Base-by-base conservation (phyloP, 345 rosid species). In the Populus deltoides region DNA sequence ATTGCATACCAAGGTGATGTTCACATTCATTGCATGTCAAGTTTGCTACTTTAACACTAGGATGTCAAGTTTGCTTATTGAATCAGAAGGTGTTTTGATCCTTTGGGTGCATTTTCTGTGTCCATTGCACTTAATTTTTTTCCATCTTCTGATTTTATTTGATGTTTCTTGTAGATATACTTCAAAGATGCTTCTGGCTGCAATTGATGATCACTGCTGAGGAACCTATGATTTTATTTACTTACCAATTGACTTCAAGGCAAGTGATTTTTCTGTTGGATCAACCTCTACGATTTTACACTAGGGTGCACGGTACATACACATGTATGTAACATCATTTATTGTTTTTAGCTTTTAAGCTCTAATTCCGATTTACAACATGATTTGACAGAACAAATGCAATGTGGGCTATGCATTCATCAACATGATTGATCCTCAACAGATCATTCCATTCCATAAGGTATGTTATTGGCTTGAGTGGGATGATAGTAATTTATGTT, bases 331-430 rank as follows among this genome's bases (percentile, higher is more conserved):
- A 18, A 8, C 59, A 68, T n/a, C 22, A 11, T 51, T 67, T 35
- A 27, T 16, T n/a, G 47, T 49, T 38, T 33, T 51, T 76, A 9
- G 16, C 61, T 11, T 8, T 22, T 62, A 29, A 24, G 47, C 61
- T 25, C 61, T 77, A 33, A 63, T 71, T 59, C 16, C n/a, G 66
- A 27, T 62, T 71, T 33, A 66, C 7, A 38, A 43, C 53, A 35
- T 38, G 63, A 63, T 62, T 45, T 63, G n/a, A 55, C 91, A 93
- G 98, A 93, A 93, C 85, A 93, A 93, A 81, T 93, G 98, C 89
- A 93, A 93, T 57, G 98, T 93, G 80, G 98, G 98, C 66, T 93
- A 93, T 84, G 97, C 98, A 55, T 93, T 93, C 80, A 90, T 93
- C 88, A 93, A 93, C 87, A 87, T 93, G 89, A 84, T 85, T 33